These are phyloP conservation scores for Xylariales sp. DNA, from an alignment of 2,329 filamentous ascomycete species.

Conservation along the genomic window DNA sequence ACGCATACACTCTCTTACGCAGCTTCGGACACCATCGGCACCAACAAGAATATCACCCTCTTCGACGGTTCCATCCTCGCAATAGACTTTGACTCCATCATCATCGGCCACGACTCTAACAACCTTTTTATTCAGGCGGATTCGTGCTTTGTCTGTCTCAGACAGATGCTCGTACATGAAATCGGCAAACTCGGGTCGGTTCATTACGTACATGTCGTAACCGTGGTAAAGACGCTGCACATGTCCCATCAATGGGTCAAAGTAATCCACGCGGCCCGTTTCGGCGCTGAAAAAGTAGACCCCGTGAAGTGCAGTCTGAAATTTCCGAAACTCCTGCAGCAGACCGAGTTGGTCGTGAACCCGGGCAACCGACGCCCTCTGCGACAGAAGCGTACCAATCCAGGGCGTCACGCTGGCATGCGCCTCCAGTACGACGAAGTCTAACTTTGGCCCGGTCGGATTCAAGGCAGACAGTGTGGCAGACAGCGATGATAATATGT, in stretches of 20 bases:
- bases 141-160: not conserved
- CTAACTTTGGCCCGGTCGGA: not conserved
- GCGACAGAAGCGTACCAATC: slow-evolving; percentile 1
- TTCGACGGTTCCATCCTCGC: slow-evolving; percentile 3
- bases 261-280: not conserved
- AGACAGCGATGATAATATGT: slow-evolving; percentile 1
- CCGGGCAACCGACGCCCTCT: slow-evolving; percentile 2
- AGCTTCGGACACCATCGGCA: slow-evolving; percentile 3
- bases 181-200: slow-evolving; percentile 3
- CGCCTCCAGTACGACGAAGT: slow-evolving; percentile 3
- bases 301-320: not conserved
- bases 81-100: slow-evolving; percentile 4
- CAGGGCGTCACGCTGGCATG: slow-evolving; percentile 1
- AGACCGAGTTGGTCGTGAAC: slow-evolving; percentile 5
- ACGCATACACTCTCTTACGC: slow-evolving; percentile 2
- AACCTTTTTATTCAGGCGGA: slow-evolving; percentile 1
- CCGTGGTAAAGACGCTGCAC: not conserved
- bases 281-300: slow-evolving; percentile 3
- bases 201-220: not conserved
- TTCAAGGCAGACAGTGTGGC: not conserved
- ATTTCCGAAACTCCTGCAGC: not conserved
- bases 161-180: not conserved
- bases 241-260: not conserved
- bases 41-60: slow-evolving; percentile 4
- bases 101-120: slow-evolving; percentile 1